Conservation (phyloP, 2,329 filamentous ascomycete genomes). For the Cladosporium sp. region DNA sequence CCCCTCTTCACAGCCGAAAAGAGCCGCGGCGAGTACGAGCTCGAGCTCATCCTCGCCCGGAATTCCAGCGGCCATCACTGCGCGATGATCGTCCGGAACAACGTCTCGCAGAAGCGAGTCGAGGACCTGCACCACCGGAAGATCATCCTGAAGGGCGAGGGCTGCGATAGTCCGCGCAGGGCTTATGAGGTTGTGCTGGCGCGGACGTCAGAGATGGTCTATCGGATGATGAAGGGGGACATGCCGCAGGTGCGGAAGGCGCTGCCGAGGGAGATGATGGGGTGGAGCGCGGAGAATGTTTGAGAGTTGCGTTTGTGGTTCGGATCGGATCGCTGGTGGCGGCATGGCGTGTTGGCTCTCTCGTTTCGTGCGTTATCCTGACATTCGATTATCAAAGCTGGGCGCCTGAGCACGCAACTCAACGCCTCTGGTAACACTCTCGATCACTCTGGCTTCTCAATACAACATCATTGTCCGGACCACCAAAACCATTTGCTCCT, state of each 20-base stretch:
- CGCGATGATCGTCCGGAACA: slow-evolving; percentile 1
- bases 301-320: background rate
- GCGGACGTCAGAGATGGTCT: background rate
- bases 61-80: slow-evolving; percentile 4
- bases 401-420: no score
- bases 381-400: no score
- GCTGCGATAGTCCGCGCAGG: background rate
- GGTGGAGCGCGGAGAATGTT: background rate
- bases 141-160: slow-evolving; percentile 1
- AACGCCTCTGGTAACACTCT: no score
- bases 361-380: no score
- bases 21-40: background rate
- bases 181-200: slow-evolving; percentile 1
- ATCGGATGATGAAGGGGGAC: background rate
- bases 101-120: background rate
- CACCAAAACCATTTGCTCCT: no score
- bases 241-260: background rate
- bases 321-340: no score
- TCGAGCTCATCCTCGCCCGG: background rate
- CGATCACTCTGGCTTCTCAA: no score
- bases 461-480: no score
- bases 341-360: no score
- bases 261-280: background rate
- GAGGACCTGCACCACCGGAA: slow-evolving; percentile 1
- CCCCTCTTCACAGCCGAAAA: slow-evolving; percentile 1